phyloP scores from a whole-genome alignment of 179 eudicot genomes.

The Dionaea muscipula region DNA sequence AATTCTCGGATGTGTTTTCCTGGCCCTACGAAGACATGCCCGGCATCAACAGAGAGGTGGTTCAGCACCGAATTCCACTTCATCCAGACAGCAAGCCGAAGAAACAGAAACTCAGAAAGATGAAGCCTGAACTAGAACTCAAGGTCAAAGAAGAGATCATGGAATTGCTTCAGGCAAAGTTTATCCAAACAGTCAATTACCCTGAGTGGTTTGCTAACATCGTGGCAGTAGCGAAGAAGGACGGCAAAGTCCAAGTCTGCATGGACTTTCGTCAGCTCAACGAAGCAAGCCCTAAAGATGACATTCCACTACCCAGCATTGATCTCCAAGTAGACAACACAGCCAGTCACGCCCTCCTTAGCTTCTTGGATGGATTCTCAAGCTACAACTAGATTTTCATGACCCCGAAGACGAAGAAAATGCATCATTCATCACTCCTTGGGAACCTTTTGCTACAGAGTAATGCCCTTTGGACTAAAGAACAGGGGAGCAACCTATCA shows the following conservation, averaged over 20 bases:
- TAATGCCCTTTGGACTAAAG: background rate
- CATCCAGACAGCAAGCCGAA: too few species aligned
- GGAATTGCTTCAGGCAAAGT: background rate
- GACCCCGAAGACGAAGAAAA: background rate
- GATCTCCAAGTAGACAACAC: background rate
- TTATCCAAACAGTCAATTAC: background rate
- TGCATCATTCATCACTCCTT: background rate
- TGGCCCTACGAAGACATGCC: too few species aligned
- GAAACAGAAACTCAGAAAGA: too few species aligned
- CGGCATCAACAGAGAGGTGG: too few species aligned
- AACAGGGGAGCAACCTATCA: background rate
- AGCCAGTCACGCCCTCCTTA: background rate
- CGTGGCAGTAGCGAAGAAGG: background rate
- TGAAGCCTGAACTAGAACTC: too few species aligned
- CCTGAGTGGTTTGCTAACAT: background rate
- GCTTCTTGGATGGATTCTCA: background rate
- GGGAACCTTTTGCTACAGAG: conserved; percentile 3
- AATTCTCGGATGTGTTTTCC: too few species aligned
- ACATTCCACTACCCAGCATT: background rate
- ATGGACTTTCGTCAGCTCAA: background rate
- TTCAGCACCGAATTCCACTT: too few species aligned
- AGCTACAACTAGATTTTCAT: background rate
- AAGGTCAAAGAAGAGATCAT: too few species aligned
- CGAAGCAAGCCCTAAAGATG: background rate
- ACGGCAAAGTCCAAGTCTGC: background rate